Base-by-base conservation (phyloP, 2,329 filamentous ascomycete genomes). In the Zymoseptoria tritici region DNA sequence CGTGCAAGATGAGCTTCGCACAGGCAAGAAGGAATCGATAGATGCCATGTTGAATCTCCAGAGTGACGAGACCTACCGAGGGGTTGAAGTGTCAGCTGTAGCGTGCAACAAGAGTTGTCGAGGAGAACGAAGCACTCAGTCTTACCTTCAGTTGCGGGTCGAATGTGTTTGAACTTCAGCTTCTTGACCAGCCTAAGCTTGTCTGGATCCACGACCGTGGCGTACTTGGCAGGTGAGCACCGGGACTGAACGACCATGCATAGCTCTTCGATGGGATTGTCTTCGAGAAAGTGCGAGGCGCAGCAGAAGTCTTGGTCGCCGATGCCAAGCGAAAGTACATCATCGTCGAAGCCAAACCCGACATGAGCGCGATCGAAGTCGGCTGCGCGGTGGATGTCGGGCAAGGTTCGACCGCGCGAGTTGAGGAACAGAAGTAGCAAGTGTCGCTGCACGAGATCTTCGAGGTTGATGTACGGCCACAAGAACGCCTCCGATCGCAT, bases 401-500 rank as follows among this genome's bases (percentile, higher is more conserved):
- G 83, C 0, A 66, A 60, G 57, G 82, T 66, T 0, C 79, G 76
- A 4, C 75, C 82, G 6, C 83, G 75, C 0, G 81, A 70, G 57
- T 83, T 82, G 9, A 87, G 67, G 20, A 86, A 72, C 6, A 86
- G 68, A 0, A 76, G 73, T 8, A 86, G 65, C 0, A 71, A 60
- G 54, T 77, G 79, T 0, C 76, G 68, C 21, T 77, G 73, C 0
- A 66, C 56, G 0, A 86, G 71, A 64, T 86, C 83, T 57, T 86
- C 80, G 49, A 81, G 73, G 63, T 86, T 86, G 67, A 86, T 78
- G 52, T 80, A 75, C 0, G 83, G 83, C 75, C 77, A 84, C 50
- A 82, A 68, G 60, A 72, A 83, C 8, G 71, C 57, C 5, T 77
- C 73, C 2, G 62, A 61, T 7, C 54, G 55, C 24, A 62, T 64